Conservation (phyloP, 352 stramenopile genomes). For the Pilasporangium apinafurcum region DNA sequence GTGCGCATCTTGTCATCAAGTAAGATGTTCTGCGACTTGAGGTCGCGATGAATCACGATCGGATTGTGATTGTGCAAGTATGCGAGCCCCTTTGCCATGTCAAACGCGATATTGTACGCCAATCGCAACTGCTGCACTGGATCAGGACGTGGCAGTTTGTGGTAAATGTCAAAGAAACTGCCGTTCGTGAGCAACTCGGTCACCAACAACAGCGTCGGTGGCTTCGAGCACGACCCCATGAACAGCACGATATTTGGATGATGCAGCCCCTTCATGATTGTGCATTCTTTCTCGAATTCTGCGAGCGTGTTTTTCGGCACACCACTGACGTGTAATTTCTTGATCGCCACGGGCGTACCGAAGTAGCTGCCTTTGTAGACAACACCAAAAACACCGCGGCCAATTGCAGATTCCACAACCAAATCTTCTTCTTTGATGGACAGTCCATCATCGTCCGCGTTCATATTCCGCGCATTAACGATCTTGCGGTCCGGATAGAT, state of each 20-base stretch:
- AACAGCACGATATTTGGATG: slow-evolving; percentile 98
- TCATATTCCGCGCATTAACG: slow-evolving; percentile 35
- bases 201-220: slow-evolving; percentile 94
- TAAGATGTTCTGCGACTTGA: slow-evolving; percentile 80
- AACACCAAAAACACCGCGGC: slow-evolving; percentile 72
- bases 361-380: slow-evolving; percentile 86
- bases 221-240: slow-evolving; percentile 96
- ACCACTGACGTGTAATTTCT: slow-evolving; percentile 73
- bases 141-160: slow-evolving; percentile 65
- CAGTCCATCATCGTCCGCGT: slow-evolving; percentile 53
- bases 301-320: slow-evolving; percentile 77
- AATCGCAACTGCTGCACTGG: slow-evolving; percentile 47
- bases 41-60: slow-evolving; percentile 94
- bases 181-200: slow-evolving; percentile 89
- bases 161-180: slow-evolving; percentile 86
- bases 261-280: slow-evolving; percentile 86
- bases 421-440: slow-evolving; percentile 78
- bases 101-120: slow-evolving; percentile 78
- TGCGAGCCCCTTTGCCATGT: slow-evolving; percentile 91
- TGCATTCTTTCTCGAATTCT: slow-evolving; percentile 83
- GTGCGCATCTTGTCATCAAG: slow-evolving; percentile 81
- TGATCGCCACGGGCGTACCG: slow-evolving; percentile 75
- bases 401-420: slow-evolving; percentile 60
- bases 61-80: slow-evolving; percentile 97
- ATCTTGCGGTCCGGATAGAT: slow-evolving; percentile 78